Percentiles rank a stretch among this genome's conserved stretches.
These are phyloP conservation scores for Lippia alba DNA, from an alignment of 305 asterid species.

Conservation along the genomic window DNA sequence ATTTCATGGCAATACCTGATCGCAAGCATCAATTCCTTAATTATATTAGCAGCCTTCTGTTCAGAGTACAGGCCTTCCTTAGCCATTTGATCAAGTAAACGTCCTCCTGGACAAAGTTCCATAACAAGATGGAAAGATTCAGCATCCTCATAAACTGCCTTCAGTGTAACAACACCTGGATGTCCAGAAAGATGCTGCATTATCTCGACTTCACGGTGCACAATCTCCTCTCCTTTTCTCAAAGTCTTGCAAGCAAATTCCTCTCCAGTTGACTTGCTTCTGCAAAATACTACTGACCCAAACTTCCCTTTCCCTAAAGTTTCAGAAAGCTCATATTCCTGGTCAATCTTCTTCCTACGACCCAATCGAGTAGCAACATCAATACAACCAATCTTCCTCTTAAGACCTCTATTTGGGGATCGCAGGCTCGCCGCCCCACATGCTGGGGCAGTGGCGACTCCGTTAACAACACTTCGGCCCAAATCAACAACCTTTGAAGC, in stretches of 20 bases:
- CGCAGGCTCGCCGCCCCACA: constrained; percentile 60
- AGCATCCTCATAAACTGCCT: constrained; percentile 81
- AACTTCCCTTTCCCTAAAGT: constrained; percentile 77
- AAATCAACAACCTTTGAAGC: constrained; percentile 47
- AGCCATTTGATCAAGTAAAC: constrained; percentile 87
- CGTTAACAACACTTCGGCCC: constrained; percentile 57
- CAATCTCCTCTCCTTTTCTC: constrained; percentile 80
- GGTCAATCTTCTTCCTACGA: constrained; percentile 80
- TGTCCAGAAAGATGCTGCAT: constrained; percentile 95
- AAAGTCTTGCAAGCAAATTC: constrained; percentile 85
- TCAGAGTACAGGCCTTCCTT: constrained; percentile 65
- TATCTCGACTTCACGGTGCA: constrained; percentile 90
- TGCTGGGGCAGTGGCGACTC: constrained; percentile 79
- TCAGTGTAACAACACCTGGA: constrained; percentile 78
- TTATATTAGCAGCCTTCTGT: constrained; percentile 70
- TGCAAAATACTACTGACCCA: constrained; percentile 77
- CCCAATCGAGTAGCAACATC: constrained; percentile 81
- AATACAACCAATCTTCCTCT: constrained; percentile 88
- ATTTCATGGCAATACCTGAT: constrained; percentile 89
- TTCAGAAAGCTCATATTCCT: constrained; percentile 63
- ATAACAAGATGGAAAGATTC: constrained; percentile 81
- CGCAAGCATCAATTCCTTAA: constrained; percentile 81
- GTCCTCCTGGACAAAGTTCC: constrained; percentile 89
- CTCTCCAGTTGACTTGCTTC: constrained; percentile 66
- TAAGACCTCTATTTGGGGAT: constrained; percentile 70